Evolutionary conservation across 2,329 filamentous ascomycete species (phyloP).

Genomic region (Epichloe brachyelytri): DNA sequence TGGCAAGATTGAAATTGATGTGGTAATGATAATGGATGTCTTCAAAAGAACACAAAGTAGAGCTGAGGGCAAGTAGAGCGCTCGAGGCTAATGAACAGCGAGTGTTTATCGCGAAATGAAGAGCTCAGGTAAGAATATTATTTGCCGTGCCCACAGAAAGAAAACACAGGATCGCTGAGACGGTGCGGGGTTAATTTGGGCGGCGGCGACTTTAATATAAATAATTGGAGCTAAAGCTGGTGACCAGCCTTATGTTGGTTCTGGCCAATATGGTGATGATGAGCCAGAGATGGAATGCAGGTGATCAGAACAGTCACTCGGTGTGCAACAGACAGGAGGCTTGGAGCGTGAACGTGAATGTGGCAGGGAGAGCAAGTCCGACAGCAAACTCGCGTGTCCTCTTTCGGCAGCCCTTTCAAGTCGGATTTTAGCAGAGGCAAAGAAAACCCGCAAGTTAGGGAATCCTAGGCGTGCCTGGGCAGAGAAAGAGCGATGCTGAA

Average conservation of each 20-base stretch:
- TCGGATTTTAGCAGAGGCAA: no score
- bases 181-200: not conserved
- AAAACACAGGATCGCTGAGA: not conserved
- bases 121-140: not conserved
- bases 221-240: not conserved
- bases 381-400: no score
- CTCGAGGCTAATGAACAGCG: not conserved
- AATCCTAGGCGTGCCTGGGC: no score
- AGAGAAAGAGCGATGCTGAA: no score
- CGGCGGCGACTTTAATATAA: not conserved
- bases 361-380: no score
- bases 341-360: no score
- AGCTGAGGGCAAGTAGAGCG: not conserved
- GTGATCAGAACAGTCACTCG: not conserved
- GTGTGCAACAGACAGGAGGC: no score
- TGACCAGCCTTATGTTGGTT: not conserved
- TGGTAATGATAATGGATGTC: no score
- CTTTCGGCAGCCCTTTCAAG: no score
- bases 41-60: no score
- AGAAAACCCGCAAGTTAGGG: no score
- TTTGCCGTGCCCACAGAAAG: not conserved
- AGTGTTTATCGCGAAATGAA: not conserved
- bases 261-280: not conserved
- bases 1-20: not conserved
- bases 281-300: not conserved